Evolutionary conservation across 1,139 yeast genomes (phyloP).

Genomic region (Candida frijolesensis): DNA sequence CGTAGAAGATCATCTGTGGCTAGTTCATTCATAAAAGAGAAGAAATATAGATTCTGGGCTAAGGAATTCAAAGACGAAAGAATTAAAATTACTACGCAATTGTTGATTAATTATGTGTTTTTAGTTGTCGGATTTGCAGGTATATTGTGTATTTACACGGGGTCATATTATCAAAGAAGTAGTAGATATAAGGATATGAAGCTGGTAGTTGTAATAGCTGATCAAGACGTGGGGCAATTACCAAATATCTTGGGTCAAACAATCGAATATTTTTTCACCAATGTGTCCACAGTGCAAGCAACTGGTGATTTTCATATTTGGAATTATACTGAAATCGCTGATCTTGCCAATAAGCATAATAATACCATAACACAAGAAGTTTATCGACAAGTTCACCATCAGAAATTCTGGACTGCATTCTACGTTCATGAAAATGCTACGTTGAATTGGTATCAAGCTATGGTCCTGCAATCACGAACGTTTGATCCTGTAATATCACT

Average conservation of each 20-base stretch:
- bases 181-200: slow-evolving; percentile 23
- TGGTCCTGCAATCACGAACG: slow-evolving; percentile 17
- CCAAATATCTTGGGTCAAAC: slow-evolving; percentile 30
- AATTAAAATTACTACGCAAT: slow-evolving; percentile 21
- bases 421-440: slow-evolving; percentile 34
- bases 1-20: slow-evolving; percentile 25
- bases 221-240: slow-evolving; percentile 21
- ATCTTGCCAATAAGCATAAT: slow-evolving; percentile 22
- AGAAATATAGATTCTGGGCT: slow-evolving; percentile 33
- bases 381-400: slow-evolving; percentile 31
- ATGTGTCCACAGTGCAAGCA: slow-evolving; percentile 21
- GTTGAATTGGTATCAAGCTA: slow-evolving; percentile 21
- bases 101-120: slow-evolving; percentile 26
- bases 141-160: slow-evolving; percentile 36
- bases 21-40: slow-evolving; percentile 18
- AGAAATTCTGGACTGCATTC: slow-evolving; percentile 33
- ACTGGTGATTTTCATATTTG: slow-evolving; percentile 26
- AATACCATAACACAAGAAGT: slow-evolving; percentile 29
- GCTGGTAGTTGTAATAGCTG: slow-evolving; percentile 31
- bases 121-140: slow-evolving; percentile 26
- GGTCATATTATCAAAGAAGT: slow-evolving; percentile 27
- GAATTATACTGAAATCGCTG: slow-evolving; percentile 21
- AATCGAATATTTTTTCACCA: slow-evolving; percentile 26
- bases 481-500: slow-evolving; percentile 21
- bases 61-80: slow-evolving; percentile 25